These are phyloP conservation scores for Aspergillus tubingensis DNA, from an alignment of 2,329 filamentous ascomycete species.

Conservation along the genomic window DNA sequence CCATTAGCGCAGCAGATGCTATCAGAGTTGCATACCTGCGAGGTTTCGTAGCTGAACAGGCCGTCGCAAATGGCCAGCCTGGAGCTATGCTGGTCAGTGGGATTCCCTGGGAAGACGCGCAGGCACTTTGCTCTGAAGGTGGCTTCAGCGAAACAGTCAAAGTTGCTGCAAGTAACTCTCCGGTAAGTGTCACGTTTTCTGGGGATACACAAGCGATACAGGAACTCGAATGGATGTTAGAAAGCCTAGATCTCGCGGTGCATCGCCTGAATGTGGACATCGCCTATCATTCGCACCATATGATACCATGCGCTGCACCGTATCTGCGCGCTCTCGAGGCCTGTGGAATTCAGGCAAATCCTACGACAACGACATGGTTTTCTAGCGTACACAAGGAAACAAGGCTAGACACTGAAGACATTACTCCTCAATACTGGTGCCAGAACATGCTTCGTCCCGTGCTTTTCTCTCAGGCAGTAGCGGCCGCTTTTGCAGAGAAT, in stretches of 20 bases:
- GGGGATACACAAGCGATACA: slow-evolving; percentile 44
- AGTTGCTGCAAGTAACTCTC: slow-evolving; percentile 46
- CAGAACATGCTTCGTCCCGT: slow-evolving; percentile 40
- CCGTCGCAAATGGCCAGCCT: slow-evolving; percentile 8
- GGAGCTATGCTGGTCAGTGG: slow-evolving; percentile 54
- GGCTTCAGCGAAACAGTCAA: slow-evolving; percentile 32
- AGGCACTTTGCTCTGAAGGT: not conserved
- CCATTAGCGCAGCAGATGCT: slow-evolving; percentile 32
- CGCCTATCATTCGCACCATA: slow-evolving; percentile 51
- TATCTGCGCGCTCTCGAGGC: slow-evolving; percentile 30
- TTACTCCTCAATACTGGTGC: slow-evolving; percentile 35
- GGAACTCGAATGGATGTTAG: slow-evolving; percentile 2
- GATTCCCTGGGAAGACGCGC: slow-evolving; percentile 4
- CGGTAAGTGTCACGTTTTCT: slow-evolving; percentile 48
- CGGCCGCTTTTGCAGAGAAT: slow-evolving; percentile 29
- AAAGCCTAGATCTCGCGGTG: slow-evolving; percentile 27
- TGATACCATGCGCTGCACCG: slow-evolving; percentile 35
- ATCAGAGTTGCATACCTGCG: slow-evolving; percentile 49
- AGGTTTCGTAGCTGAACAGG: slow-evolving; percentile 33
- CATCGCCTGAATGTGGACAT: slow-evolving; percentile 45
- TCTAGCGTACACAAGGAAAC: slow-evolving; percentile 34
- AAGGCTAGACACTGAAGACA: slow-evolving; percentile 27
- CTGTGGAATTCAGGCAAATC: not conserved
- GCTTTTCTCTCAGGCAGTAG: slow-evolving; percentile 33
- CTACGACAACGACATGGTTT: slow-evolving; percentile 25